Evolutionary conservation across 2,329 filamentous ascomycete genomes (phyloP).

Genomic region (Dryadomyces quercus-mongolicae): DNA sequence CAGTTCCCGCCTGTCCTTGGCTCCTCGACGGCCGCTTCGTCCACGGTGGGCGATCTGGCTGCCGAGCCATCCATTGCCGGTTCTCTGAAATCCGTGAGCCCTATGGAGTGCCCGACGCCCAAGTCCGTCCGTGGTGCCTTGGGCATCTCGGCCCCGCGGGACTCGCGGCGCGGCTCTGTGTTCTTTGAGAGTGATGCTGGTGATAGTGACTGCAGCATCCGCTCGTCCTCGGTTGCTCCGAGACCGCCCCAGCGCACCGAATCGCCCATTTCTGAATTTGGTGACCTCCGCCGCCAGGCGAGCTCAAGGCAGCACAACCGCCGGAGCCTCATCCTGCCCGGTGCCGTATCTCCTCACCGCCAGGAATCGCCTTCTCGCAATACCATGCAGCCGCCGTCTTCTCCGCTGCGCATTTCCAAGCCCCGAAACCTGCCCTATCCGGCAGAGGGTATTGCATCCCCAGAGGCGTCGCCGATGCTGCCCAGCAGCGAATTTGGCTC

Average conservation of each 20-base stretch:
- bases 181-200: conserved; percentile 73
- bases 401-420: conserved; percentile 76
- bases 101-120: conserved; percentile 81
- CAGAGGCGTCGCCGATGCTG: conserved; percentile 80
- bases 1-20: conserved; percentile 49
- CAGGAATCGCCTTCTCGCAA: conserved; percentile 80
- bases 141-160: conserved; percentile 44
- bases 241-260: conserved; percentile 61
- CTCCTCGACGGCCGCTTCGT: conserved; percentile 25
- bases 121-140: conserved; percentile 59
- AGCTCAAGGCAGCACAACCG: conserved; percentile 77
- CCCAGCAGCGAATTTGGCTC: conserved; percentile 72
- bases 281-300: conserved; percentile 59
- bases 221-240: conserved; percentile 65
- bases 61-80: conserved; percentile 27
- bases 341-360: conserved; percentile 65
- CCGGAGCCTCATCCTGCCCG: conserved; percentile 71
- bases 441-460: conserved; percentile 61
- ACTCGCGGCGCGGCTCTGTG: conserved; percentile 66
- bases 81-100: conserved; percentile 81
- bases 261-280: conserved; percentile 81
- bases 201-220: conserved; percentile 79
- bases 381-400: conserved; percentile 53
- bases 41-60: conserved; percentile 28
- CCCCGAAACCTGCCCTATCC: conserved; percentile 51